Evolutionary conservation across 148 eudicot species (phyloP), one percentile per base, ranked within the genome.

Genomic region (Rhododendron henanense): DNA sequence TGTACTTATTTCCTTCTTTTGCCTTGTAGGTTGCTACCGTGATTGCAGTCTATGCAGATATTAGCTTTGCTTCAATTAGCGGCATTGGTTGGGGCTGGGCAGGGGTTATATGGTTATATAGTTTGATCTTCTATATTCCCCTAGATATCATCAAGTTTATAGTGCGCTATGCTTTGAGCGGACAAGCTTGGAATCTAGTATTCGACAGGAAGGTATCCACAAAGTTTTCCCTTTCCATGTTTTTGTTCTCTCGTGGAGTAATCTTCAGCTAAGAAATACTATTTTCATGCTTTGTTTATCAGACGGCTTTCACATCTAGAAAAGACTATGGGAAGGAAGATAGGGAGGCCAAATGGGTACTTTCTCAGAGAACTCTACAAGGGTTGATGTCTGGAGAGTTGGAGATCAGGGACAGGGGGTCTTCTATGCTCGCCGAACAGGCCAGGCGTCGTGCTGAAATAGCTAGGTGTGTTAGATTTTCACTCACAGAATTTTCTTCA

Each of bases 1-100:
- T 6, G 10, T 37, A 75, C 79, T 75, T 39, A 37, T 75, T 75
- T 75, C 45, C n/a, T 35, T 16, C 4, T 55, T 61, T 25, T n/a
- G 53, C 19, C 10, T 33, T 82, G 86, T 91, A 97, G 99, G 90
- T 97, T 86, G 99, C 99, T 86, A 97, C 99, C 25, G 39, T 97
- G 31, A 97, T 97, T 86, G 99, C 99, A 4, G 99, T 97, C 3
- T 97, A 97, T 90, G 99, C 99, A 81, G 94, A 87, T 84, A 95
- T 98, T 98, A 88, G 90, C 80, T 97, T 97, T 87, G 98, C 99
- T 83, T 98, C 98, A 39, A 93, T 97, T 77, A 95, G 95, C 89
- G 99, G 99, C 41, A 97, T 97, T 28, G 99, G 99, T n/a, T 97
- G 99, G 99, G 96, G 98, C 78, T 97, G 99, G 99, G 99, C 99